A percentile compares a stretch with the other conserved stretches of the same genome.
These are phyloP conservation scores for Clavispora fructus DNA, from an alignment of 805 yeast genomes.

Conservation along the genomic window DNA sequence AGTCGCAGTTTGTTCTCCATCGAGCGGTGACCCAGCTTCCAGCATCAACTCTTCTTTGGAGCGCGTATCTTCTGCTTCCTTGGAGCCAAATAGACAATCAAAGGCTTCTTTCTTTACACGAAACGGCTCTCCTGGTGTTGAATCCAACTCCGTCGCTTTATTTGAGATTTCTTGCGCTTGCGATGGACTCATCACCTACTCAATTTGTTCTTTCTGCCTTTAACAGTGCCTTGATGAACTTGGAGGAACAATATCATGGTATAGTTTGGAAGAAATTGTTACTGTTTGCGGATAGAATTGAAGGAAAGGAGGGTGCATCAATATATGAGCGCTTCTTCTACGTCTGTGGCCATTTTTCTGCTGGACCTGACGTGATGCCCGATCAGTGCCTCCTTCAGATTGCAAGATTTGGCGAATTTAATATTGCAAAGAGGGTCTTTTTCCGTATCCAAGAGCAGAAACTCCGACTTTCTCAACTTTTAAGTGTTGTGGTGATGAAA, in stretches of 20 bases:
- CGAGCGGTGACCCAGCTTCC: conserved; percentile 14
- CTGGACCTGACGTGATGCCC: background rate
- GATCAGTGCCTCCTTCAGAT: conserved; percentile 20
- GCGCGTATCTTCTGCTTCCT: conserved; percentile 12
- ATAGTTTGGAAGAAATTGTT: conserved; percentile 46
- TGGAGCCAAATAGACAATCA: conserved; percentile 3
- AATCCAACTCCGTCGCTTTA: conserved; percentile 8
- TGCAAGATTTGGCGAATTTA: conserved; percentile 23
- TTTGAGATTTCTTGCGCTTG: conserved; percentile 4
- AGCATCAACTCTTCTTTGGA: conserved; percentile 13
- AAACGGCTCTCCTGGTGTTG: conserved; percentile 6
- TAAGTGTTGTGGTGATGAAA: conserved; percentile 1
- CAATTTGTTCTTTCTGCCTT: conserved; percentile 22
- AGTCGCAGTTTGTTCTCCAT: conserved; percentile 9
- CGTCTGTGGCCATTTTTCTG: background rate
- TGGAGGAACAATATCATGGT: conserved; percentile 49
- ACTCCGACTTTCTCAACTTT: background rate
- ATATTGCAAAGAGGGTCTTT: conserved; percentile 26
- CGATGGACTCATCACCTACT: background rate
- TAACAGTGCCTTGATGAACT: conserved; percentile 42
- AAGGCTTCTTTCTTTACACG: conserved; percentile 1
- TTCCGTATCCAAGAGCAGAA: background rate
- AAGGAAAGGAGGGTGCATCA: conserved; percentile 34
- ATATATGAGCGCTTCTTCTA: conserved; percentile 29
- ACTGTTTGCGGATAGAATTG: conserved; percentile 43